These are phyloP conservation scores for Aspergillus uvarum DNA, from an alignment of 2,329 filamentous ascomycete species.

Conservation along the genomic window DNA sequence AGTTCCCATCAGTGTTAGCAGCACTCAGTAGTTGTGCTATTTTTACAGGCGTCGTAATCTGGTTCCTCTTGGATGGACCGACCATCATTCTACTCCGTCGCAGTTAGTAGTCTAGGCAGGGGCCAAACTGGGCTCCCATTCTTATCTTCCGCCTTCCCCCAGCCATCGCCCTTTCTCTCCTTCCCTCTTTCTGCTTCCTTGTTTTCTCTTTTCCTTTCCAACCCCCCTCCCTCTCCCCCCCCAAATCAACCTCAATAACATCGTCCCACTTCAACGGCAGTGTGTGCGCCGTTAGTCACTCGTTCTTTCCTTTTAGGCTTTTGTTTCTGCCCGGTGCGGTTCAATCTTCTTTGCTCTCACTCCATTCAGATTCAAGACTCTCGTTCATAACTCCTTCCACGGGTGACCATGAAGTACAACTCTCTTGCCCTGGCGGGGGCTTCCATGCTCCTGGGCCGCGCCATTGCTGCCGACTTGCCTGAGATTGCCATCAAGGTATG, in stretches of 20 bases:
- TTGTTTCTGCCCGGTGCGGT: background rate
- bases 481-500: conserved; percentile 63
- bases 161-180: conserved; percentile 12
- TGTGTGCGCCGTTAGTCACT: conserved; percentile 25
- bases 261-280: conserved; percentile 12
- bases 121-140: conserved; percentile 7
- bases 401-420: conserved; percentile 56
- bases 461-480: conserved; percentile 57
- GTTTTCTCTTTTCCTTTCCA: conserved; percentile 6
- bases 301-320: conserved; percentile 18
- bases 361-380: conserved; percentile 10
- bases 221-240: background rate
- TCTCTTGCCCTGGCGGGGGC: conserved; percentile 49
- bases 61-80: background rate
- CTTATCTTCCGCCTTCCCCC: conserved; percentile 13
- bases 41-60: conserved; percentile 9
- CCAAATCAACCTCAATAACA: conserved; percentile 1
- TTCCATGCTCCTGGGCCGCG: conserved; percentile 53
- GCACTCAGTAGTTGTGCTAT: background rate
- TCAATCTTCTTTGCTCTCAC: conserved; percentile 2
- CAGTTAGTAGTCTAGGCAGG: background rate
- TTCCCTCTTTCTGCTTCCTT: conserved; percentile 12
- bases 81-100: background rate
- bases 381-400: conserved; percentile 9
- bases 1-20: background rate